Base-by-base conservation (phyloP, 208 protist genomes). In the Dictyostelium gargantuum region DNA sequence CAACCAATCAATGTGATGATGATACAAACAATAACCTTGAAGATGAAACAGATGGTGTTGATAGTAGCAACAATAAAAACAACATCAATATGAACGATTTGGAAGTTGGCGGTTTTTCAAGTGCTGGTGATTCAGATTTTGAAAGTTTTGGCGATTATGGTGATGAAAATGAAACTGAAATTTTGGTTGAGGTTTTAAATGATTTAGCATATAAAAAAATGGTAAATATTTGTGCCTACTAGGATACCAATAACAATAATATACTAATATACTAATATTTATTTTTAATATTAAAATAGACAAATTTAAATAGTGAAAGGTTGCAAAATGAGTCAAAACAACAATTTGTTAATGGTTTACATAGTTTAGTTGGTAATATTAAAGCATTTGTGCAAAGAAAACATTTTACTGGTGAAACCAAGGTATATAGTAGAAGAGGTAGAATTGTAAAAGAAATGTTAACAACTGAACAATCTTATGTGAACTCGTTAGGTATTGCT, bases 401-500 rank as follows among this genome's bases (percentile, higher is more conserved):
- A 48, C 68, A 32, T 8, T 79, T 44, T 32, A n/a, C n/a, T 0
- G 19, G 21, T 40, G 63, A 79, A 38, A 2, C 21, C 15, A 89
- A 79, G 21, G 8, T 29, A n/a, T 61, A 50, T 13, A 42, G 10
- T 42, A 17, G 50, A 13, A 32, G 82, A 42, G 5, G 50, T 38
- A 42, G 50, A 46, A 89, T 89, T 54, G 70, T 89, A 5, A 89
- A 76, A 23, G 82, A 89, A 15, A 3, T 89, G 1, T 10, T 89
- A 6, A 77, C 35, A 1, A 89, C 82, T 11, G 86, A 92, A 42
- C 54, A 84, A 40, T 61, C 86, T 13, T 92, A 84, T 40, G 42
- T 50, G 1, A 84, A 50, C 5, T 77, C 76, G 29, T 40, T 92
- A 0, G 32, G 23, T 1, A 61, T 17, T 32, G n/a, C 52, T 0